Evolutionary conservation across 768 basidiomycete genomes (phyloP).

Genomic region (Cyclocybe aegerita): DNA sequence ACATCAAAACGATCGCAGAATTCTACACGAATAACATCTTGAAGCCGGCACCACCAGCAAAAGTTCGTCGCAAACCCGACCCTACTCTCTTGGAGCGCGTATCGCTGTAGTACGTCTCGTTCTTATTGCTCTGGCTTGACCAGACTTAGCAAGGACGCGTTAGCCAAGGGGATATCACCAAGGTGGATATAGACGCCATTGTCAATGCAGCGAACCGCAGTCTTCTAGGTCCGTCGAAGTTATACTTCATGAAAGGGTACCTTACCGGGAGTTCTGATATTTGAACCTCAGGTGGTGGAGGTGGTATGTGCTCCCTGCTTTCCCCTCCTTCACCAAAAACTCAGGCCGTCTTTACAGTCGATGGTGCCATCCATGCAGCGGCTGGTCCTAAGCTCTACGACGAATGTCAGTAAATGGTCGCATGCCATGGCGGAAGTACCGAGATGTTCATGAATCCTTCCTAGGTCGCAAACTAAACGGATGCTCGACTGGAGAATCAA

Average conservation of each 20-base stretch:
- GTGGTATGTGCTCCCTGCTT: conserved; percentile 45
- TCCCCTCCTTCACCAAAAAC: background rate
- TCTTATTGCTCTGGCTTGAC: background rate
- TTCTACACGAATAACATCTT: conserved; percentile 48
- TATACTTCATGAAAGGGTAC: background rate
- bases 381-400: conserved; percentile 64
- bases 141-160: conserved; percentile 1
- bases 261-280: background rate
- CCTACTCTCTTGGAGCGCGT: conserved; percentile 50
- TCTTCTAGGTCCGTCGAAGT: conserved; percentile 54
- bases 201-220: conserved; percentile 83
- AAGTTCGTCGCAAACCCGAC: conserved; percentile 34
- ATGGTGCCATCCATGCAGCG: conserved; percentile 79
- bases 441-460: background rate
- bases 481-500: conserved; percentile 70
- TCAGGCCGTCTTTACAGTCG: conserved; percentile 44
- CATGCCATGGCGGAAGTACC: background rate
- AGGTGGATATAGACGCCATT: conserved; percentile 66
- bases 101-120: conserved; percentile 61
- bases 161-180: conserved; percentile 82
- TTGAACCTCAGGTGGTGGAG: conserved; percentile 61
- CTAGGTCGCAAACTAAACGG: conserved; percentile 65
- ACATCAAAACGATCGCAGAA: conserved; percentile 56
- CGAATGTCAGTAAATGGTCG: conserved; percentile 55
- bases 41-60: conserved; percentile 27